Conservation (phyloP, 441 rosid species). For the Hura crepitans region DNA sequence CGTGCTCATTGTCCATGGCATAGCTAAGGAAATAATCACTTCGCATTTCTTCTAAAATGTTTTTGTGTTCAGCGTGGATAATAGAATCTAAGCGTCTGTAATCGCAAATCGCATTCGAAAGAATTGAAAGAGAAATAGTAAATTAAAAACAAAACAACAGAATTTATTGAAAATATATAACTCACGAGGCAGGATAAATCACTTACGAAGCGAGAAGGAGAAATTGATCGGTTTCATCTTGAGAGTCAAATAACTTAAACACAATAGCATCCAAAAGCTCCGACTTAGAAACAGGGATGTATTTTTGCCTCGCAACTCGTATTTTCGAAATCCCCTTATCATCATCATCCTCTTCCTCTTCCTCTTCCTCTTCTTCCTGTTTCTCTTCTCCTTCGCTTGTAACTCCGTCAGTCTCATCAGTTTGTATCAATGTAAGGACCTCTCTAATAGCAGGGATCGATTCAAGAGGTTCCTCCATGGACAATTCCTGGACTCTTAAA, state of each 20-base stretch:
- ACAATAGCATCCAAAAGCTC: conserved; percentile 64
- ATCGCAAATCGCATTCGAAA: background rate
- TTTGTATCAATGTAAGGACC: conserved; percentile 12
- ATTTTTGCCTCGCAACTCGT: conserved; percentile 70
- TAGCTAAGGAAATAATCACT: conserved; percentile 49
- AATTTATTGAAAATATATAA: background rate
- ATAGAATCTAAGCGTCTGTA: conserved; percentile 78
- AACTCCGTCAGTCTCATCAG: conserved; percentile 14
- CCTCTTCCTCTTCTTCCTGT: conserved; percentile 28
- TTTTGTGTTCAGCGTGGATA: conserved; percentile 86
- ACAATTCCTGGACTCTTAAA: conserved; percentile 31
- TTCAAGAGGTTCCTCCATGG: conserved; percentile 31
- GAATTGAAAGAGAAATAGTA: background rate
- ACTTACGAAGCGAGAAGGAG: conserved; percentile 71
- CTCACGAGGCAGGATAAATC: background rate
- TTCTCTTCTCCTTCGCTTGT: conserved; percentile 19
- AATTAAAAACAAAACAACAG: background rate
- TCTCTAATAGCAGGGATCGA: conserved; percentile 18
- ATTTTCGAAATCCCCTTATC: conserved; percentile 55
- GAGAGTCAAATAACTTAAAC: conserved; percentile 43
- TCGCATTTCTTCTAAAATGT: conserved; percentile 76
- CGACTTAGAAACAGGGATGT: conserved; percentile 67
- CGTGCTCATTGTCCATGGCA: conserved; percentile 32
- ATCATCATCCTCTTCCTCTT: conserved; percentile 34
- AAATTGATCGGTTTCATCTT: conserved; percentile 51